Percentiles rank a stretch among this genome's conserved stretches.
Evolutionary conservation across 1,139 yeast species (phyloP).

Genomic region (Pichia sp.): DNA sequence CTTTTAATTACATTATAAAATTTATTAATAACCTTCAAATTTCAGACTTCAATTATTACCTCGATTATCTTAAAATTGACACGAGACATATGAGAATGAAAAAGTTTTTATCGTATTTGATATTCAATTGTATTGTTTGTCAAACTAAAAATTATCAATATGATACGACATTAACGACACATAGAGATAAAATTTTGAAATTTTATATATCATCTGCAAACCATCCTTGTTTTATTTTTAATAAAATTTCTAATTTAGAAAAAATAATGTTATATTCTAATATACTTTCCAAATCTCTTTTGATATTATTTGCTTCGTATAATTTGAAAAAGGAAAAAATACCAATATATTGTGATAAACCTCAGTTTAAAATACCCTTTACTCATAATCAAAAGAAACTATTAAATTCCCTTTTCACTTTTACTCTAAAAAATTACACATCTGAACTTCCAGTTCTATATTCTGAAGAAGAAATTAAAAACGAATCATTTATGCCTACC

Average conservation of each 20-base stretch:
- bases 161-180: slow-evolving; percentile 1
- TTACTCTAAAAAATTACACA: background rate
- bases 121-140: slow-evolving; percentile 1
- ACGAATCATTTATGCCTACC: background rate
- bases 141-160: slow-evolving; percentile 1
- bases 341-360: background rate
- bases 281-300: slow-evolving; percentile 1
- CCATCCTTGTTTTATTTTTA: slow-evolving; percentile 2
- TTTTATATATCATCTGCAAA: slow-evolving; percentile 4
- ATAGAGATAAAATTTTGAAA: slow-evolving; percentile 4
- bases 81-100: background rate
- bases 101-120: background rate
- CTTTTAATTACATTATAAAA: slow-evolving; percentile 3
- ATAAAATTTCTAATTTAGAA: background rate
- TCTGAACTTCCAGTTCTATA: background rate
- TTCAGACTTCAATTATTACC: slow-evolving; percentile 3
- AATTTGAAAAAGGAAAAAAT: slow-evolving; percentile 1
- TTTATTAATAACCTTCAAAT: slow-evolving; percentile 1
- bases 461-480: background rate
- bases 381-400: slow-evolving; percentile 1
- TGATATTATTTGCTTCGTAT: slow-evolving; percentile 2
- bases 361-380: slow-evolving; percentile 3
- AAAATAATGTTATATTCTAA: slow-evolving; percentile 1
- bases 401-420: background rate
- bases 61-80: slow-evolving; percentile 6